A percentile compares a stretch with the other conserved stretches of the same genome.
These are phyloP conservation scores for Fusarium sp. DNA, from an alignment of 2,329 filamentous ascomycete species.

Conservation along the genomic window DNA sequence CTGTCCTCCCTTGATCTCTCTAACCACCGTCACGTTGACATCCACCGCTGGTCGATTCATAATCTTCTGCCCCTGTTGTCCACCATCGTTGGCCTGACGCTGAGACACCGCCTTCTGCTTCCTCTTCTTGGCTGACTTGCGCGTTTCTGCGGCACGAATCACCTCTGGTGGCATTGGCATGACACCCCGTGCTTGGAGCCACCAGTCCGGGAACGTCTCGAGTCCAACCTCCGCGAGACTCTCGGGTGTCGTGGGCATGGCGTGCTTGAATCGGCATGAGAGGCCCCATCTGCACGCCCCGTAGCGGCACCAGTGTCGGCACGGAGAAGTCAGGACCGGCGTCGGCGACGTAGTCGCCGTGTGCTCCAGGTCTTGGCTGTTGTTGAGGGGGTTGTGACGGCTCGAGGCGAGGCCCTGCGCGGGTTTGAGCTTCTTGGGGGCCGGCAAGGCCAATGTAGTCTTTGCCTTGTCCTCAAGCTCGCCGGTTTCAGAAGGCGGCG, in stretches of 20 bases:
- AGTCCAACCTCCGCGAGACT: constrained; percentile 59
- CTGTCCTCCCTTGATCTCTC: background rate
- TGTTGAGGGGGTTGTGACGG: constrained; percentile 29
- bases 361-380: background rate
- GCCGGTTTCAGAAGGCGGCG: background rate
- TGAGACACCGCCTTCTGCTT: constrained; percentile 7
- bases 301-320: constrained; percentile 62
- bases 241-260: constrained; percentile 58
- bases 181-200: constrained; percentile 38
- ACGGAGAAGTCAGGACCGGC: constrained; percentile 1
- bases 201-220: constrained; percentile 58
- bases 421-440: constrained; percentile 4
- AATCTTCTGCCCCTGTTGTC: background rate
- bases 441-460: background rate
- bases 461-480: background rate
- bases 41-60: background rate
- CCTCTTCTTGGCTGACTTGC: constrained; percentile 19
- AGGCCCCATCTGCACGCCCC: constrained; percentile 60
- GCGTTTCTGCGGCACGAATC: constrained; percentile 6
- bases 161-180: constrained; percentile 23
- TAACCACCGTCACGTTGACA: background rate
- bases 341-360: constrained; percentile 6
- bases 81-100: background rate
- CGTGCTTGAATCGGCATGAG: constrained; percentile 58
- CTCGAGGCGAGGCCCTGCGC: constrained; percentile 30